Evolutionary conservation across 306 rosid genomes (phyloP).

Genomic region (Carpinus viminea): DNA sequence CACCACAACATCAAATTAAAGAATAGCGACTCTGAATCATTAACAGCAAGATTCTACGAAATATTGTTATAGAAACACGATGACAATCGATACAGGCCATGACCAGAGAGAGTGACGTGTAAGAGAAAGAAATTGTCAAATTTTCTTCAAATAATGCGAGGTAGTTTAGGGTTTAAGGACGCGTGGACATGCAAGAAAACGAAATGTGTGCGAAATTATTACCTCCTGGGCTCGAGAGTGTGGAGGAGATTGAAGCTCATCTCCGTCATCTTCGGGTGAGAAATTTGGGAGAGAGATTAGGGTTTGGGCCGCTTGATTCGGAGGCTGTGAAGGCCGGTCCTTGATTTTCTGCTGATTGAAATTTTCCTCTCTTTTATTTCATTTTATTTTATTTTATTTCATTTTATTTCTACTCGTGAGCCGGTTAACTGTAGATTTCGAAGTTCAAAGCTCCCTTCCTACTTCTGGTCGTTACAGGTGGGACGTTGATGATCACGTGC

Average conservation of each 20-base stretch:
- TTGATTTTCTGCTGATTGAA: conserved; percentile 24
- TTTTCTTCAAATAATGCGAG: conserved; percentile 27
- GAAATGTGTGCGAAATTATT: neutral
- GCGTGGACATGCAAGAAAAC: conserved; percentile 35
- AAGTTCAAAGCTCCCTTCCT: neutral
- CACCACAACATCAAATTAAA: neutral
- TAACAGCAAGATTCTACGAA: neutral
- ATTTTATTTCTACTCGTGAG: neutral
- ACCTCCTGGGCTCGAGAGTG: conserved; percentile 55
- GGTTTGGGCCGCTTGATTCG: conserved; percentile 31
- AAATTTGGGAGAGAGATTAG: conserved; percentile 24
- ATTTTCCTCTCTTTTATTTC: neutral
- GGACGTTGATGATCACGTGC: neutral
- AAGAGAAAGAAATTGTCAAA: conserved; percentile 40
- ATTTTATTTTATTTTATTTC: too few relatives aligned
- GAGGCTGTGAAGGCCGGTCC: conserved; percentile 23
- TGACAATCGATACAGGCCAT: neutral
- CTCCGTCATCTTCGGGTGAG: conserved; percentile 54
- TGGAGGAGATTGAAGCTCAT: conserved; percentile 51
- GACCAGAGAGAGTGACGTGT: conserved; percentile 7
- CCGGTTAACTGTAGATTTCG: neutral
- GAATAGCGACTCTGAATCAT: conserved; percentile 3
- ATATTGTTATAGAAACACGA: neutral
- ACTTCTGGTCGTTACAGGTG: neutral
- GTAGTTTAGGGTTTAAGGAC: conserved; percentile 35